Evolutionary conservation across 164 flowering plant species (phyloP), one percentile per base, ranked within the genome.

Genomic region (Nymphaea thermarum): DNA sequence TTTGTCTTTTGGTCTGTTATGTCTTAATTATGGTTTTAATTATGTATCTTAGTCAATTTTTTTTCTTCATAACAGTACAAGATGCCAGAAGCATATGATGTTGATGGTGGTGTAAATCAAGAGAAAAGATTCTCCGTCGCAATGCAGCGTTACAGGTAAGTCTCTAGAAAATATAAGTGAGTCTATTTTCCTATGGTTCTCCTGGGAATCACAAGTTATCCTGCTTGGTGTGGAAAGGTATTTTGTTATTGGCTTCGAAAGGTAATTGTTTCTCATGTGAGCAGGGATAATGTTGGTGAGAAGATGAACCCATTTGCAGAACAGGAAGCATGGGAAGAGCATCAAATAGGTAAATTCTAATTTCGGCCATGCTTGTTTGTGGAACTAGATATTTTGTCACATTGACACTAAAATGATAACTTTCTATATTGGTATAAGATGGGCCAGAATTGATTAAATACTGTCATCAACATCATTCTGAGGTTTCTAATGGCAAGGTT

Each of bases 301-400:
- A 95, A 95, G 74, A 91, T 95, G 99, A 92, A 95, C 71, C 98
- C 99, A 53, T 92, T 92, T 82, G 98, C 98, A 8, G 99, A 95
- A 73, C 98, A 95, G 77, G 99, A 95, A 75, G 99, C 99, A 60
- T 95, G 99, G 99, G 99, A 94, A 76, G 96, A 95, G 15, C 92
- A 95, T 79, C 99, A 95, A 77, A 95, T 90, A 70, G 91, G 97
- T 88, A 83, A 63, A 25, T 25, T 25, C 36, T 25, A 25, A 25
- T 25, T 25, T 25, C 36, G 10, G 65, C 65, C 36, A 0, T 25
- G 36, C 36, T 25, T 25, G 36, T 25, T 25, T 25, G 36, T 25
- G 36, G 36, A 25, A 25, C 36, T 25, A 25, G 36, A 25, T 25
- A 25, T 25, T 25, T 25, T 25, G 36, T 25, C 36, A 25, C 36